Base-by-base conservation (phyloP, 2,329 filamentous ascomycete genomes). In the Alternaria brassicicola region DNA sequence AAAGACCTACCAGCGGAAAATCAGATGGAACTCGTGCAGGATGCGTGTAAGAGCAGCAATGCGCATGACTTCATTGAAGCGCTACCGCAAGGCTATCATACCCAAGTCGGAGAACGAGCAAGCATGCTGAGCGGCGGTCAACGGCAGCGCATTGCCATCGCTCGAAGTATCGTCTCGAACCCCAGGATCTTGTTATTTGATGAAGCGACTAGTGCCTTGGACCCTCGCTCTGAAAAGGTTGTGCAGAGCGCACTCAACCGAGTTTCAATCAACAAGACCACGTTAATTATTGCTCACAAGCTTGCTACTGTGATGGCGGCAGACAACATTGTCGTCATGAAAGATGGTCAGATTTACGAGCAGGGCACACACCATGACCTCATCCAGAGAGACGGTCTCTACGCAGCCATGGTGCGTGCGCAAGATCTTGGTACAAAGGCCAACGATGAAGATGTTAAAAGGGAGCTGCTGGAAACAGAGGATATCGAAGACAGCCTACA, bases 111-210 rank as follows among this genome's bases (percentile, higher is more conserved):
- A 46, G 43, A 46, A 17, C 43, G 43, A 19, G 43, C 43, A 46
- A 46, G 43, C 7, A 46, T 46, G 43, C 23, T 46, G 17, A 46
- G 43, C 52, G 95, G 94, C 75, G 95, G 94, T 26, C 95, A 98
- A 79, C 97, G 97, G 78, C 94, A 98, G 78, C 91, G 94, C 66
- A 96, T 98, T 72, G 93, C 93, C 13, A 97, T 97, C 78, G 93
- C 93, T 6, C 85, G 93, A 69, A 93, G 93, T 36, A 86, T 97
- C 55, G 91, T 97, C 28, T 93, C 90, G 19, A 90, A 97, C 68
- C 93, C 93, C 1, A 95, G 92, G 79, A 88, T 98, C 70, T 83
- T 98, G 1, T 84, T 99, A 0, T 88, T 99, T 5, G 94, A 99
- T 65, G 95, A 99, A 77, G 95, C 95, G 4, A 99, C 94, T 1